Evolutionary conservation across 2,329 filamentous ascomycete genomes (phyloP), one percentile per base, ranked within the genome.

Genomic region (Sporothrix phasma): DNA sequence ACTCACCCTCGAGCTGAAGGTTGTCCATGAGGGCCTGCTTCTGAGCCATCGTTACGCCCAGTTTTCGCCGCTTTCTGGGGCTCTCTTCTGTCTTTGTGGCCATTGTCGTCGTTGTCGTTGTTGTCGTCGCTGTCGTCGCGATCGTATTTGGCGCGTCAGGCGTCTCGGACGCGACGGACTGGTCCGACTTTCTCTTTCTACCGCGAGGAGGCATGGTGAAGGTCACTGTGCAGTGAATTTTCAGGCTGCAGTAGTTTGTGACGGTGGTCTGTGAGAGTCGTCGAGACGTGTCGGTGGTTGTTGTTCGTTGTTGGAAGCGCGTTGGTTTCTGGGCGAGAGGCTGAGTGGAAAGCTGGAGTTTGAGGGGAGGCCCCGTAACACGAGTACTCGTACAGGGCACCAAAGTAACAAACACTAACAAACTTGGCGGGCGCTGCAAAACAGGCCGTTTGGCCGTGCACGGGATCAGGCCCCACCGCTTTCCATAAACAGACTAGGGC

Each of bases 21-120:
- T 97, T 96, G 71, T 96, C 90, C 65, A 96, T 88, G 61, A 96
- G 78, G 11, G 89, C 88, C 75, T 94, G 89, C 76, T 96, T 96
- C 73, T 96, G 90, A 46, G 81, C 80, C 64, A 84, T 74, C 3
- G 85, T 86, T 67, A 93, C 82, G 49, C 81, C 84, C 65, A 82
- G 76, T 71, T 77, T 80, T 68, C 76, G 81, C 76, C 83, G 88
- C 75, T 82, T 87, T 63, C 82, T 80, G 1, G 88, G 87, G 70
- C 84, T 88, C 77, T 78, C 68, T 72, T 76, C 66, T 34, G 75
- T 70, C 66, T 76, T 75, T 13, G 73, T 75, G 5, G 75, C 71
- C 29, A 73, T 64, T 31, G 31, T 60, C n/a, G 45, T 53, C 34
- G 58, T 56, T 19, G 43, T 43, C 24, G 53, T 39, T 34, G 31